Evolutionary conservation across 2,329 filamentous ascomycete species (phyloP), one percentile per base, ranked within the genome.

Genomic region (Diaporthe sp.): DNA sequence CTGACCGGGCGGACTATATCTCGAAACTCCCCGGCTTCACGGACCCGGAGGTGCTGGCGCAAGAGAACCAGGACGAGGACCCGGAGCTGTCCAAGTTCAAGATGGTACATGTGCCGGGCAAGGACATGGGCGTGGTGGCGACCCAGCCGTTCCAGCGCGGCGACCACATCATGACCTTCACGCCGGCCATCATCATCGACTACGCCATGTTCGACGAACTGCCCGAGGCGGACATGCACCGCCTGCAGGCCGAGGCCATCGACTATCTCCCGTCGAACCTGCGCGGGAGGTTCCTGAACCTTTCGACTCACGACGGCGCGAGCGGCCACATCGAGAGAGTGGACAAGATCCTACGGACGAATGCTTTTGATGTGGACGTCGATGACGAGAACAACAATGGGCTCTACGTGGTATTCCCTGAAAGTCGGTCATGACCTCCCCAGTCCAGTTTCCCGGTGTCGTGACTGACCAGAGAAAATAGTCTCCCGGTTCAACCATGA

Each of bases 401-500:
- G 37, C 83, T 84, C 72, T 85, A 82, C 75, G 81, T 82, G 71
- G 81, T 85, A n/a, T 86, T 86, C 71, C 83, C 85, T 8, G 81
- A 84, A 73, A 83, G 82, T 83, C 42, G 69, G 82, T 76, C 37
- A 2, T 13, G 4, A 28, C 17, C 6, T 13, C 3, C 4, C 17
- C 8, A 17, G 3, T 39, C 19, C 34, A 3, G 17, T 53, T 37
- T n/a, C 37, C 8, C 15, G 44, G n/a, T 31, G 31, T 4, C 39
- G 17, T n/a, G 44, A 22, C 72, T 76, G 19, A 76, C 58, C 19
- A 51, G 42, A 51, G 34, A 4, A 46, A 19, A 39, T 44, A 81
- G 80, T 86, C 75, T 85, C 86, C 31, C 81, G 85, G 39, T 79
- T 86, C 77, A 87, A 87, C 79, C 86, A 87, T 78, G 85, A 87